Conservation (phyloP, 2,329 filamentous ascomycete genomes). For the Fonsecaea pedrosoi region DNA sequence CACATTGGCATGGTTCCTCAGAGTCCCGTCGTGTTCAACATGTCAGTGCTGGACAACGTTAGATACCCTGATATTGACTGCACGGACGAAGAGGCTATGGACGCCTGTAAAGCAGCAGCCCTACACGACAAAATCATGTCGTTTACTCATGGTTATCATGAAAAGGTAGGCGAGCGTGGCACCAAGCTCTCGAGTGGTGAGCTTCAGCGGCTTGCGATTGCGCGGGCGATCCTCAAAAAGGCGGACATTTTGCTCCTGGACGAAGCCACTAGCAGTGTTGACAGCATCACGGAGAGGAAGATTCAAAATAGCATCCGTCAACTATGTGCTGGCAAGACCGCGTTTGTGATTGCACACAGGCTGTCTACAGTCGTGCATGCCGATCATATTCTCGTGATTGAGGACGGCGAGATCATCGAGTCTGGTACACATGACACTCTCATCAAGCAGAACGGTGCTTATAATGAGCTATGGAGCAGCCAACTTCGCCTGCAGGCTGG, state of each 20-base stretch:
- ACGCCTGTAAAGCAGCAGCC: slow-evolving; percentile 66
- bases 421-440: slow-evolving; percentile 67
- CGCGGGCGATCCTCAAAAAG: slow-evolving; percentile 53
- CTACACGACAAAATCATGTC: slow-evolving; percentile 69
- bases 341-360: slow-evolving; percentile 59
- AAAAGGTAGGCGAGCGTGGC: slow-evolving; percentile 58
- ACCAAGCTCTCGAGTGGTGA: slow-evolving; percentile 60
- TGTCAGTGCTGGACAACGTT: slow-evolving; percentile 69
- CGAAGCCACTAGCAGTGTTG: slow-evolving; percentile 60
- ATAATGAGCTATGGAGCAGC: slow-evolving; percentile 70
- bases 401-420: slow-evolving; percentile 68
- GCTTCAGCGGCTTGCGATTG: slow-evolving; percentile 58
- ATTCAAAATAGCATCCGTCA: slow-evolving; percentile 57
- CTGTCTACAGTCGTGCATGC: slow-evolving; percentile 55
- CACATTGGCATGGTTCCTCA: slow-evolving; percentile 70
- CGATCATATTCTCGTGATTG: slow-evolving; percentile 70
- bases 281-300: slow-evolving; percentile 53
- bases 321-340: slow-evolving; percentile 58
- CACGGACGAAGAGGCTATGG: slow-evolving; percentile 65
- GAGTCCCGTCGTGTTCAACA: slow-evolving; percentile 69
- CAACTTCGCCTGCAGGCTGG: slow-evolving; percentile 47
- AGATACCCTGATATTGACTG: slow-evolving; percentile 68
- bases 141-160: slow-evolving; percentile 62
- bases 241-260: slow-evolving; percentile 56
- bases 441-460: slow-evolving; percentile 63